These are phyloP conservation scores for Austroboletus olivaceoglutinosus DNA, from an alignment of 1,284 basidiomycete species.

Conservation along the genomic window DNA sequence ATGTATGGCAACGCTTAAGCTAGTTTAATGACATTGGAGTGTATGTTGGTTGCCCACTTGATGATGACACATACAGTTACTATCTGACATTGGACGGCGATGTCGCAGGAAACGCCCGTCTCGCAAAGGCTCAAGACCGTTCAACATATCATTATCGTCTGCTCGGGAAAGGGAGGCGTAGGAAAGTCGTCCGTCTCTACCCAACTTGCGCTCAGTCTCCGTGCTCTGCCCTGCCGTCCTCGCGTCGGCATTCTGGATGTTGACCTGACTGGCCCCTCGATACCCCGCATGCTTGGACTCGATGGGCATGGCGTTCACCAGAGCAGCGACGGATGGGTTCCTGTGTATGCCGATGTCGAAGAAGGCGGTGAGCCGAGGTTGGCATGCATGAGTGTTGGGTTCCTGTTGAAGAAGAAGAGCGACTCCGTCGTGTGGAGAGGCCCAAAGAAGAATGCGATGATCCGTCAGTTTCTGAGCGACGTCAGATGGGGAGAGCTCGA, in stretches of 20 bases:
- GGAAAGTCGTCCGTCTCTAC: conserved; percentile 96
- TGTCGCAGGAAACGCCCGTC: conserved; percentile 53
- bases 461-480: conserved; percentile 94
- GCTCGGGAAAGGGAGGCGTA: conserved; percentile 96
- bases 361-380: conserved; percentile 57
- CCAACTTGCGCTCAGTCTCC: conserved; percentile 88
- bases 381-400: conserved; percentile 96
- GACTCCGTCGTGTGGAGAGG: conserved; percentile 98
- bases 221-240: conserved; percentile 60
- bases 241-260: conserved; percentile 92
- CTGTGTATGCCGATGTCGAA: conserved; percentile 84
- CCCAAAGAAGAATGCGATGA: conserved; percentile 99
- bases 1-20: not conserved
- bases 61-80: not conserved
- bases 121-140: conserved; percentile 66
- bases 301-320: conserved; percentile 88
- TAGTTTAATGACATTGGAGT: conserved; percentile 1
- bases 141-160: conserved; percentile 88
- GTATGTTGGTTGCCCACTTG: not conserved
- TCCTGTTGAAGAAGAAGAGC: conserved; percentile 84
- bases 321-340: conserved; percentile 96
- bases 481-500: conserved; percentile 97
- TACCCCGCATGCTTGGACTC: conserved; percentile 96
- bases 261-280: conserved; percentile 95
- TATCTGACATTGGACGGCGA: conserved; percentile 8